Evolutionary conservation across 2,329 filamentous ascomycete genomes (phyloP).

Genomic region (Hypoxylon sp.): DNA sequence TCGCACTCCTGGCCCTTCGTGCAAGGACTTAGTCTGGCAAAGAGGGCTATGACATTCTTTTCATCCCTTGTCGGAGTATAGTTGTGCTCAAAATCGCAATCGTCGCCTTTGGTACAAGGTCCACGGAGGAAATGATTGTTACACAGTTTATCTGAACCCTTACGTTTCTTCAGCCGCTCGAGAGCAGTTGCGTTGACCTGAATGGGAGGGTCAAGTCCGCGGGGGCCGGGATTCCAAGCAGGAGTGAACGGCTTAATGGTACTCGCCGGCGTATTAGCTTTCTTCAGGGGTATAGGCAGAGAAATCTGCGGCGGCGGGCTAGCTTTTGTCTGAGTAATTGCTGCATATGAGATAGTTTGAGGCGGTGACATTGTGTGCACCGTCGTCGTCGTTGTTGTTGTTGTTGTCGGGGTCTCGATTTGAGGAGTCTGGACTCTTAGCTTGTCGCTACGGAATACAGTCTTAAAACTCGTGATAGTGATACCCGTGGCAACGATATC

Average conservation of each 20-base stretch:
- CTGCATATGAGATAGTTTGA: slow-evolving; percentile 55
- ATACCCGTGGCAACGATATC: slow-evolving; percentile 63
- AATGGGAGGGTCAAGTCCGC: slow-evolving; percentile 67
- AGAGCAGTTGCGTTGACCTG: slow-evolving; percentile 59
- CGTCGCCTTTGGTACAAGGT: slow-evolving; percentile 65
- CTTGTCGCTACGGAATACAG: slow-evolving; percentile 67
- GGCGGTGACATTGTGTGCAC: slow-evolving; percentile 43
- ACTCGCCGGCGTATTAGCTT: slow-evolving; percentile 40
- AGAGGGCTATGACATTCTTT: slow-evolving; percentile 65
- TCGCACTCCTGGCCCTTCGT: slow-evolving; percentile 68
- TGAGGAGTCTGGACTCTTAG: slow-evolving; percentile 44
- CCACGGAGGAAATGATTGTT: slow-evolving; percentile 72
- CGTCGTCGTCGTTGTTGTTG: slow-evolving; percentile 51
- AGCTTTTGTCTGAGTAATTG: slow-evolving; percentile 53
- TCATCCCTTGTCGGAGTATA: slow-evolving; percentile 66
- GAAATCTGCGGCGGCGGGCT: slow-evolving; percentile 59
- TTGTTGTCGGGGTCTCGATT: slow-evolving; percentile 45
- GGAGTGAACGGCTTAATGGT: slow-evolving; percentile 49
- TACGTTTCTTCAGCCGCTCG: slow-evolving; percentile 68
- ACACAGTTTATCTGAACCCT: slow-evolving; percentile 67
- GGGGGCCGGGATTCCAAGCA: slow-evolving; percentile 65
- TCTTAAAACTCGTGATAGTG: slow-evolving; percentile 59
- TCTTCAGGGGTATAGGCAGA: slow-evolving; percentile 56
- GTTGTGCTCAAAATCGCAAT: slow-evolving; percentile 68
- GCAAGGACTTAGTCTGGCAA: slow-evolving; percentile 70